Evolutionary conservation across 2,329 filamentous ascomycete genomes (phyloP).

Genomic region (Xylariaceae sp.): DNA sequence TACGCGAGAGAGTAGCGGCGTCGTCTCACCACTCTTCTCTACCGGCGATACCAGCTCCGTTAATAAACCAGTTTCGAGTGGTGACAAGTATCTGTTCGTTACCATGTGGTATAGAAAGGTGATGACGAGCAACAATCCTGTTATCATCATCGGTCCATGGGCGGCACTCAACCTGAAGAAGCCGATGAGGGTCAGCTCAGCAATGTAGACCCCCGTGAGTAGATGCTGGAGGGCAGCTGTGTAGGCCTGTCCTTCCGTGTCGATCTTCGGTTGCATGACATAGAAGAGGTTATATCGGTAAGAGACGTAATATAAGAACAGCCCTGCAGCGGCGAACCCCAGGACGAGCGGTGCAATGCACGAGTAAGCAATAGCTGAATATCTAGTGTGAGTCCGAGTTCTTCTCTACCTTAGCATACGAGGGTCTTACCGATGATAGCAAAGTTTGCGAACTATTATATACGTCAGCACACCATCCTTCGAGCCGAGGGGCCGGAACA

Average conservation of each 20-base stretch:
- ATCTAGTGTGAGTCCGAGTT: background rate
- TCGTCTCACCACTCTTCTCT: constrained; percentile 22
- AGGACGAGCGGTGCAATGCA: constrained; percentile 69
- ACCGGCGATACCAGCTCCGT: constrained; percentile 20
- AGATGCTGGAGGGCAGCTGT: constrained; percentile 67
- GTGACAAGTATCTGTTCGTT: constrained; percentile 29
- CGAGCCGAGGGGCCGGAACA: background rate
- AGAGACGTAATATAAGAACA: constrained; percentile 67
- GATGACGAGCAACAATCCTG: constrained; percentile 56
- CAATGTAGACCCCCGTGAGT: constrained; percentile 65
- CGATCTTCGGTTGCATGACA: constrained; percentile 62
- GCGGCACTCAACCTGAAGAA: constrained; percentile 58
- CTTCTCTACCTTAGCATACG: background rate
- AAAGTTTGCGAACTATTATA: constrained; percentile 31
- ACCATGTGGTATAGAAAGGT: constrained; percentile 56
- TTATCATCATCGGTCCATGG: constrained; percentile 56
- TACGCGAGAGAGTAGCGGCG: constrained; percentile 25
- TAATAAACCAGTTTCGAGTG: constrained; percentile 30
- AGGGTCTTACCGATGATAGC: constrained; percentile 30
- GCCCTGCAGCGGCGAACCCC: constrained; percentile 62
- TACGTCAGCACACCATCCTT: constrained; percentile 8
- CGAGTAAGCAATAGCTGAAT: constrained; percentile 58
- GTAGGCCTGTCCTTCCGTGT: constrained; percentile 69
- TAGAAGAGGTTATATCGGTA: constrained; percentile 73
- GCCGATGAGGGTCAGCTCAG: constrained; percentile 63